Conservation (phyloP, 768 basidiomycete genomes). For the Amanita phalloides region DNA sequence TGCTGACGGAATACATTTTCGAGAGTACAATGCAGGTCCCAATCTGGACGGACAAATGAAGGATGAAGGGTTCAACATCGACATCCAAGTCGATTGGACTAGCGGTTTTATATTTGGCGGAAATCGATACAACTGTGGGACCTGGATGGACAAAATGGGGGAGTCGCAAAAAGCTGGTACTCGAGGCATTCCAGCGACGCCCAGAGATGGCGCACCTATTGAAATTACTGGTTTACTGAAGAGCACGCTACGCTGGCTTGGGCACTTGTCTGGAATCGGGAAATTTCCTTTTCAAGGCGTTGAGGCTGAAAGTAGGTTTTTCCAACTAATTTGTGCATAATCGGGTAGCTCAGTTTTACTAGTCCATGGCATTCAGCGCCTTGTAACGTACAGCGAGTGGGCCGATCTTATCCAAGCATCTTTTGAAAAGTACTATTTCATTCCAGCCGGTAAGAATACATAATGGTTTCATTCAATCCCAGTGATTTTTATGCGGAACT, state of each 20-base stretch:
- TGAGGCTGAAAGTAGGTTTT: conserved; percentile 54
- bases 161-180: conserved; percentile 86
- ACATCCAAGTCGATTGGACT: conserved; percentile 91
- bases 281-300: conserved; percentile 91
- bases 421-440: conserved; percentile 87
- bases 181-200: conserved; percentile 93
- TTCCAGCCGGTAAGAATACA: conserved; percentile 56
- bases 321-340: neutral
- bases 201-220: conserved; percentile 90
- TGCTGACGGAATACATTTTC: conserved; percentile 84
- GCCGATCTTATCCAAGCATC: conserved; percentile 69
- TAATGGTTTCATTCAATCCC: neutral
- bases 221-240: conserved; percentile 93
- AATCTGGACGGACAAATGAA: conserved; percentile 98
- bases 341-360: conserved; percentile 1
- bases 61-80: conserved; percentile 86
- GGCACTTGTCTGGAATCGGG: conserved; percentile 47
- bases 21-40: conserved; percentile 93
- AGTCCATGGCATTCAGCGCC: conserved; percentile 61
- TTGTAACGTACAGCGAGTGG: conserved; percentile 91
- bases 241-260: conserved; percentile 88
- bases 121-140: conserved; percentile 78
- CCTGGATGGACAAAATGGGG: conserved; percentile 99
- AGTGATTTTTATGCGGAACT: conserved; percentile 1
- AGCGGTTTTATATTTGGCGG: conserved; percentile 89